Evolutionary conservation across 1,284 basidiomycete species (phyloP), one percentile per base, ranked within the genome.

Genomic region (Puccinia horiana): DNA sequence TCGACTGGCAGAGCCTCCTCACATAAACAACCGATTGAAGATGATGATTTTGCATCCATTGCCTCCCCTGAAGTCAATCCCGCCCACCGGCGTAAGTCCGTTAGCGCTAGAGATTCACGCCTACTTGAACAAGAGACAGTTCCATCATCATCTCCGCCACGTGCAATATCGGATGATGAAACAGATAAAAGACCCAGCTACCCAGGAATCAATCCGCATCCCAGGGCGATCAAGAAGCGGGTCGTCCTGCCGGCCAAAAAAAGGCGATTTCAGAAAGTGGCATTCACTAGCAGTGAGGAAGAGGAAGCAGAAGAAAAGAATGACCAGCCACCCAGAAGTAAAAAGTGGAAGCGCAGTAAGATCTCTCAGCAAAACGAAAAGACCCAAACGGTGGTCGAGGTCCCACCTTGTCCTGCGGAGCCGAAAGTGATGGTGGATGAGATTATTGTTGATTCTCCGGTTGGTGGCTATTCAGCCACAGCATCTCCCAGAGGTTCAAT

Each of bases 241-340:
- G 47, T 70, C n/a, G 42, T 49, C 47, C 69, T 23, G 35, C 44
- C 69, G 26, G 23, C n/a, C 29, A 49, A 72, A 47, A 84, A 82
- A 69, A 82, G 78, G 82, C 61, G 58, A 35, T 67, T 77, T 20
- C 61, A 83, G 63, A 82, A 80, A 14, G 76, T 83, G 12, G 81
- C 83, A 29, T 86, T 86, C 69, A 86, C 86, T 44, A 85, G 84
- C 77, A 86, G 85, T 75, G 86, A 86, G 26, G 86, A 84, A 14
- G 86, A 86, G 65, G 84, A 81, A 11, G 84, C 83, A n/a, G 75
- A 56, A 23, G 76, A 49, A 69, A 70, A 63, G 67, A 47, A 70
- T 56, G 35, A 54, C 9, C 44, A 52, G n/a, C 44, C 52, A 35
- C 49, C 72, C 23, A 74, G 35, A 56, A 74, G 29, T 74, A 74